Evolutionary conservation across 1,139 yeast species (phyloP), one percentile per base, ranked within the genome.

Genomic region (Zhuliangozyma parablackwelliae): DNA sequence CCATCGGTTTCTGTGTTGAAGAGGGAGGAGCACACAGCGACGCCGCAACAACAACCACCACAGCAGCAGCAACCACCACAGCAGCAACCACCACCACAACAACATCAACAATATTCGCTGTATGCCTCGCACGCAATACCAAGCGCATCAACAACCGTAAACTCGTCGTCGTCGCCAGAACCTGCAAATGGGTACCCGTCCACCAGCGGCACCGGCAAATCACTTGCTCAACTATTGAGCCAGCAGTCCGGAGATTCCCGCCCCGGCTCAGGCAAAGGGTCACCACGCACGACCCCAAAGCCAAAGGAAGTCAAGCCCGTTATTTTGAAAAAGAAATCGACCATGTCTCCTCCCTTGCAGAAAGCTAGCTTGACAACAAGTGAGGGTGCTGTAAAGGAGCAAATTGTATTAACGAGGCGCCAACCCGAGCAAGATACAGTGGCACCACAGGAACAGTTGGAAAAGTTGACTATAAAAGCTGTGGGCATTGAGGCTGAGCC

Each of bases 141-240:
- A 28, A 28, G 34, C 9, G 7, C 37, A 10, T 11, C 23, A 20
- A 12, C 21, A 7, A 24, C 10, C n/a, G n/a, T n/a, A n/a, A 21
- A 6, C 23, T 6, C 23, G 9, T 6, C 34, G 21, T 31, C 36
- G 10, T 35, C 27, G 16, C 20, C 34, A 3, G 33, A 12, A 12
- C 24, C 37, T 12, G 20, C 51, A 30, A 38, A 29, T 16, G 34
- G 38, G 11, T 34, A 31, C 26, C 27, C 10, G 6, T 23, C 39
- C 9, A 33, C 35, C 9, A 47, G 51, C 31, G 61, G 57, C 20
- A 47, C 52, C 7, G 58, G 60, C 2, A 51, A 57, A 41, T 68
- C 73, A 41, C 57, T 67, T 38, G 75, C 75, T 0, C 67, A 67
- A 35, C 44, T 68, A 16, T 57, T 69, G 35, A 63, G 72, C 32